phyloP scores from a whole-genome alignment of 441 rosid species.

The Cnidoscolus chayamansa region DNA sequence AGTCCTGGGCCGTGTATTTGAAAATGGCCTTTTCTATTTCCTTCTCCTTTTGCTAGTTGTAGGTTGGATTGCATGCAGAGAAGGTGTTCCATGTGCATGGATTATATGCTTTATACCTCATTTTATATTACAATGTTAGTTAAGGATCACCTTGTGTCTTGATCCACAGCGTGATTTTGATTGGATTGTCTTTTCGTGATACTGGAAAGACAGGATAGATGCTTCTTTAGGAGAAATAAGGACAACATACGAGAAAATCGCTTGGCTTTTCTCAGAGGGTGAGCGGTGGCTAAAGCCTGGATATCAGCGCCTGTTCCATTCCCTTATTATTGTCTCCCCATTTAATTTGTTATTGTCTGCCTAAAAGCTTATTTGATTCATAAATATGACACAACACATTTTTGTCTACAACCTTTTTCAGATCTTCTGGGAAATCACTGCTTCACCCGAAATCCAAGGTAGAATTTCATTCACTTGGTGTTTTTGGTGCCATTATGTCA shows the following conservation, averaged over 20 bases:
- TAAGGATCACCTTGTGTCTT: conserved; percentile 10
- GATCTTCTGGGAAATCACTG: conserved; percentile 96
- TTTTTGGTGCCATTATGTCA: conserved; percentile 94
- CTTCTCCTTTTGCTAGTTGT: background rate
- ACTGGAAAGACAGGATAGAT: conserved; percentile 98
- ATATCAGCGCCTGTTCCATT: conserved; percentile 43
- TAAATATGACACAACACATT: background rate
- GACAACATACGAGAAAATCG: conserved; percentile 98
- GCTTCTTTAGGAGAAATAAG: conserved; percentile 97
- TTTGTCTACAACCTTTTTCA: conserved; percentile 26
- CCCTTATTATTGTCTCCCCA: background rate
- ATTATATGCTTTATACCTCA: conserved; percentile 2
- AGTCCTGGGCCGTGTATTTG: background rate
- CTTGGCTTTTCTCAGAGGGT: conserved; percentile 99
- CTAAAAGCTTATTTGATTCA: background rate
- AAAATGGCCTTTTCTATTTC: background rate
- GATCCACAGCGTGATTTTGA: conserved; percentile 21
- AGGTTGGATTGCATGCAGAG: background rate
- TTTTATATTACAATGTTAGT: conserved; percentile 7
- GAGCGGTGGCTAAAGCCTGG: conserved; percentile 97
- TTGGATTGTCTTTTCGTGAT: conserved; percentile 91
- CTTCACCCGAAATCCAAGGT: conserved; percentile 84
- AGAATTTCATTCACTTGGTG: conserved; percentile 93
- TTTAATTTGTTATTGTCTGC: background rate
- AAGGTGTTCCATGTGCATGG: conserved; percentile 10